phyloP scores from a whole-genome alignment of 352 stramenopile genomes.

The Thraustochytrium sp. region DNA sequence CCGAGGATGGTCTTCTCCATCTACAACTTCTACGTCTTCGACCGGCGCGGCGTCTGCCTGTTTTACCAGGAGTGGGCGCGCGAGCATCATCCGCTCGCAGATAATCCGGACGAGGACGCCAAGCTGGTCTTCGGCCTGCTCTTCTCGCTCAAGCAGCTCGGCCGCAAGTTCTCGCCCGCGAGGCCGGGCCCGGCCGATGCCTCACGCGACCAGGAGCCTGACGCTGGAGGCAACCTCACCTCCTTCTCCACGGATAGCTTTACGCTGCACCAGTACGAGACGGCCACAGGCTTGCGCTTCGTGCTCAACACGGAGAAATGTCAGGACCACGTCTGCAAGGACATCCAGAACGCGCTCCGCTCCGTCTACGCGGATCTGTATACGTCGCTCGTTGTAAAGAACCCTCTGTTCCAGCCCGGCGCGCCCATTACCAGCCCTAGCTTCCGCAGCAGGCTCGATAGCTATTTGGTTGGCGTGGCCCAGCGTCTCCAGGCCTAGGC shows the following conservation, averaged over 20 bases:
- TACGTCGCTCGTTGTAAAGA: constrained; percentile 78
- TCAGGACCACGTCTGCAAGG: constrained; percentile 65
- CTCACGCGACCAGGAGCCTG: not conserved
- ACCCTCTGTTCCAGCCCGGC: constrained; percentile 59
- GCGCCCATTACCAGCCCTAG: not conserved
- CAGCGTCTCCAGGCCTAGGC: not conserved
- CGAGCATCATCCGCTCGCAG: constrained; percentile 56
- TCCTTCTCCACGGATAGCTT: constrained; percentile 76
- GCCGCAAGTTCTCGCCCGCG: constrained; percentile 38
- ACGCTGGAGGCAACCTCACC: constrained; percentile 60
- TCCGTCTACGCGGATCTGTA: constrained; percentile 81
- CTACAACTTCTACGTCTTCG: constrained; percentile 86
- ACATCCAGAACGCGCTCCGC: constrained; percentile 68
- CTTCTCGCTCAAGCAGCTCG: constrained; percentile 71
- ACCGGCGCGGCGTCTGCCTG: constrained; percentile 72
- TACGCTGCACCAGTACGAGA: constrained; percentile 83
- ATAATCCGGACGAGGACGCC: constrained; percentile 72
- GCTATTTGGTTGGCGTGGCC: constrained; percentile 1
- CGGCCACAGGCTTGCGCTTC: constrained; percentile 73
- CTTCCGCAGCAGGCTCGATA: constrained; percentile 14
- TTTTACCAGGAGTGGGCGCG: constrained; percentile 81
- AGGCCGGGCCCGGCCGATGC: constrained; percentile 44
- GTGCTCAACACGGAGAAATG: constrained; percentile 69
- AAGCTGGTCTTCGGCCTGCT: constrained; percentile 82
- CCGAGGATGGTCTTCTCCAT: constrained; percentile 55